Evolutionary conservation across 1,139 yeast species (phyloP), one percentile per base, ranked within the genome.

Genomic region (Blastobotrys elegans): DNA sequence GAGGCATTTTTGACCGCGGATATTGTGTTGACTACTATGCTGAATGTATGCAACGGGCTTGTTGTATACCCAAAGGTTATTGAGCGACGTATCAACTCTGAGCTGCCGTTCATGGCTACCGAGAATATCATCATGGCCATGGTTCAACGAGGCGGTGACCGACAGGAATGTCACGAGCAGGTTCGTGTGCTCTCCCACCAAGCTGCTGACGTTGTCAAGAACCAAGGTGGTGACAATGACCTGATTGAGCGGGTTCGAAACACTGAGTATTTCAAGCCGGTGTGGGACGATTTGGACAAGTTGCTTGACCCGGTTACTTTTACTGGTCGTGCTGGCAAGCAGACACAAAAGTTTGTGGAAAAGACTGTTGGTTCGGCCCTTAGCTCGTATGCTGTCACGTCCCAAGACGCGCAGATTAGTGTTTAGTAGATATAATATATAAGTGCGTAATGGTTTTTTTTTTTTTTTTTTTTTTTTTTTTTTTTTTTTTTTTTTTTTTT

Each of bases 41-140:
- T 84, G 63, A 92, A 92, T 74, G 90, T 92, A 64, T 84, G 95
- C 44, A 83, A 94, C 46, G 99, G 98, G 14, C 76, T 92, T 56
- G 98, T 94, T 48, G 98, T 92, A 42, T 92, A 94, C 73, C 98
- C 98, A 59, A 90, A 92, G 78, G 98, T 92, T 59, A 92, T 92
- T 64, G 96, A 85, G 73, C 85, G 97, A 75, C 85, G 97, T 73
- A 92, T 92, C 69, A 82, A 69, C 67, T 78, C 96, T 46, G 98
- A 94, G 71, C 77, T 92, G 64, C 99, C 99, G 59, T 92, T 94
- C 76, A 92, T 92, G 99, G 99, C 99, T 56, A 92, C 99, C 48
- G 99, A 92, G 73, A 92, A 92, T 72, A 82, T 92, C 67, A 92
- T 92, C 68, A 92, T 92, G 99, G 98, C 98, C 49, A 92, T 92